Conservation (phyloP, 768 basidiomycete species). For the Tephrocybe sp. region DNA sequence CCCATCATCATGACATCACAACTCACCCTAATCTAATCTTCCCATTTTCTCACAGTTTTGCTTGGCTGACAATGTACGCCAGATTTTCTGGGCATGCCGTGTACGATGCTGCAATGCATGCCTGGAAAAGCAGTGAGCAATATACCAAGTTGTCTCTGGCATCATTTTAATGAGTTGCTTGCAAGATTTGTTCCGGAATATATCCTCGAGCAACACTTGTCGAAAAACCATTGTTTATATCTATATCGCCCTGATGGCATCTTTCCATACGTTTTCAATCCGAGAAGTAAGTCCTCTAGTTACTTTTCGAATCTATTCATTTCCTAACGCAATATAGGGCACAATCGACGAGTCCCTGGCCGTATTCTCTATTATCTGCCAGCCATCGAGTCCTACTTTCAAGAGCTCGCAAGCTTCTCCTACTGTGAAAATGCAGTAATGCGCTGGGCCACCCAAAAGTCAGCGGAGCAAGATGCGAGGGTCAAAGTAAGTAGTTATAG, state of each 20-base stretch:
- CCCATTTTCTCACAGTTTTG: slow-evolving; percentile 27
- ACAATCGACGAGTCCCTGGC: slow-evolving; percentile 11
- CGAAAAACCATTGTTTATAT: slow-evolving; percentile 17
- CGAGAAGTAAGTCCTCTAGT: slow-evolving; percentile 20
- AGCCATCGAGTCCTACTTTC: slow-evolving; percentile 21
- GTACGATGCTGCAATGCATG: slow-evolving; percentile 36
- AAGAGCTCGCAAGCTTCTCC: slow-evolving; percentile 23
- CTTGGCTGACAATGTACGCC: slow-evolving; percentile 24
- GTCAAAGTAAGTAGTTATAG: slow-evolving; percentile 4
- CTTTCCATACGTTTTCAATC: slow-evolving; percentile 26
- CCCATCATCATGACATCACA: neutral
- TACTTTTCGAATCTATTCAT: neutral
- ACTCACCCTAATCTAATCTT: neutral
- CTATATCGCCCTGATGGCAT: slow-evolving; percentile 27
- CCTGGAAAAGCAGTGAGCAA: slow-evolving; percentile 28
- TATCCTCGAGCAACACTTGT: slow-evolving; percentile 23
- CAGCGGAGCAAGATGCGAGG: slow-evolving; percentile 19
- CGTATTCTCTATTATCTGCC: slow-evolving; percentile 26
- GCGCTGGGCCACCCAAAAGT: slow-evolving; percentile 28
- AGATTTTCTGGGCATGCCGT: slow-evolving; percentile 35
- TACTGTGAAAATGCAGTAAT: slow-evolving; percentile 17
- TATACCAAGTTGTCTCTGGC: neutral
- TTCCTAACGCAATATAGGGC: slow-evolving; percentile 9
- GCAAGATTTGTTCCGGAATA: slow-evolving; percentile 30
- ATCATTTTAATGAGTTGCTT: too few species aligned